Conservation (phyloP, 495 filamentous ascomycete species). For the Annulohypoxylon maeteangense region DNA sequence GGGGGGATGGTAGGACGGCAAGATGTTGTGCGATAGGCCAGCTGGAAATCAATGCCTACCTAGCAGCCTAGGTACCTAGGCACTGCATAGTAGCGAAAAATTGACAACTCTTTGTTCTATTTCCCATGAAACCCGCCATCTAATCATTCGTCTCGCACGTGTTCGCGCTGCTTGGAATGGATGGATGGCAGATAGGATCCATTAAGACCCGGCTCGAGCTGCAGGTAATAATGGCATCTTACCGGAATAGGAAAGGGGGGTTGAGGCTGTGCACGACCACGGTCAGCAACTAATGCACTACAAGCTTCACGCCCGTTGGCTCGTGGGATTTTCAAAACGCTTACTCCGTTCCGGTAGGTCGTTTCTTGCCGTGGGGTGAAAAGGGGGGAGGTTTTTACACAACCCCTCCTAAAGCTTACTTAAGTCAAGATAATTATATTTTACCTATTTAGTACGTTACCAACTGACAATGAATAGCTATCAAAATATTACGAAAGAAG, state of each 20-base stretch:
- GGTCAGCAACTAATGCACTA: conserved; percentile 33
- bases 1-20: conserved; percentile 34
- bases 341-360: conserved; percentile 7
- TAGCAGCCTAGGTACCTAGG: no score
- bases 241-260: conserved; percentile 31
- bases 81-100: no score
- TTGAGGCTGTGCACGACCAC: conserved; percentile 41
- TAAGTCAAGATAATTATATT: background rate
- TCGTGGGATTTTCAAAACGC: conserved; percentile 17
- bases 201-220: conserved; percentile 33
- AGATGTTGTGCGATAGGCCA: conserved; percentile 33
- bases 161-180: conserved; percentile 35
- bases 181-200: conserved; percentile 34
- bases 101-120: conserved; percentile 21
- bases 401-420: background rate
- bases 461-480: background rate
- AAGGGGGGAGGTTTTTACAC: conserved; percentile 7
- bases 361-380: conserved; percentile 10
- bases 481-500: background rate
- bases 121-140: background rate
- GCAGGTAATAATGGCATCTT: conserved; percentile 43
- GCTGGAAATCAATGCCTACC: conserved; percentile 15
- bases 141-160: conserved; percentile 39
- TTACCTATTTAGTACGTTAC: background rate
- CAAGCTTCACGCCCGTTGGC: conserved; percentile 26